Percentiles rank a stretch among this genome's conserved stretches.
These are phyloP conservation scores for Sphaceloma murrayae DNA, from an alignment of 2,329 filamentous ascomycete species.

Conservation along the genomic window DNA sequence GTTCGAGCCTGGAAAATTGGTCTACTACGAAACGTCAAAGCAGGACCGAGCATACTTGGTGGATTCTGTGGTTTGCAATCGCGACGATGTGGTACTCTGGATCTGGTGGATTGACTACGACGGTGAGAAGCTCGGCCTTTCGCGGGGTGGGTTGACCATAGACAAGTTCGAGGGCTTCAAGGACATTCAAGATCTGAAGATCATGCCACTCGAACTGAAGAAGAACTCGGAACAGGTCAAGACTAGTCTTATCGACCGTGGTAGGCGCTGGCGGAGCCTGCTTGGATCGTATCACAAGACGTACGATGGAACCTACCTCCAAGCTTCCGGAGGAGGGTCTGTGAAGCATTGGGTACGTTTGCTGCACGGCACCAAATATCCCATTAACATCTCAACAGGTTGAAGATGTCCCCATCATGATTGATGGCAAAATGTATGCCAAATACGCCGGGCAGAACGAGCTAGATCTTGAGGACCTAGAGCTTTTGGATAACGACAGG, in stretches of 20 bases:
- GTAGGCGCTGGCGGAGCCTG: constrained; percentile 23
- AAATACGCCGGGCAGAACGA: not conserved
- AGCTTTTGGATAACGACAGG: not conserved
- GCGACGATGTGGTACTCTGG: too few relatives aligned
- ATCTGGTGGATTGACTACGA: constrained; percentile 32
- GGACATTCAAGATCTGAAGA: constrained; percentile 20
- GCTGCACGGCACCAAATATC: constrained; percentile 1
- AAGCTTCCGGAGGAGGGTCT: constrained; percentile 12
- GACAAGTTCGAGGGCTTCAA: constrained; percentile 23
- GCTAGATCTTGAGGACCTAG: not conserved
- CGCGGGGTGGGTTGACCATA: constrained; percentile 22
- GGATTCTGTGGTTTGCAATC: constrained; percentile 25
- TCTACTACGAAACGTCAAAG: constrained; percentile 6
- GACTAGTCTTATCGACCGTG: constrained; percentile 20
- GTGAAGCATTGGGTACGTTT: constrained; percentile 17
- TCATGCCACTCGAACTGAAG: constrained; percentile 21
- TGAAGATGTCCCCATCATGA: constrained; percentile 13
- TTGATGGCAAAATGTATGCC: not conserved
- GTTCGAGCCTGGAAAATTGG: constrained; percentile 27
- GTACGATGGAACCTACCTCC: constrained; percentile 20
- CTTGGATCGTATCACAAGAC: constrained; percentile 23
- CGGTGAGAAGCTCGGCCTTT: constrained; percentile 28
- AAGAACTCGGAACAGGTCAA: constrained; percentile 20
- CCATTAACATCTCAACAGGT: not conserved
- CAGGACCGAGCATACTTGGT: constrained; percentile 20